Evolutionary conservation across 345 rosid species (phyloP), one percentile per base, ranked within the genome.

Genomic region (Combretum micranthum): DNA sequence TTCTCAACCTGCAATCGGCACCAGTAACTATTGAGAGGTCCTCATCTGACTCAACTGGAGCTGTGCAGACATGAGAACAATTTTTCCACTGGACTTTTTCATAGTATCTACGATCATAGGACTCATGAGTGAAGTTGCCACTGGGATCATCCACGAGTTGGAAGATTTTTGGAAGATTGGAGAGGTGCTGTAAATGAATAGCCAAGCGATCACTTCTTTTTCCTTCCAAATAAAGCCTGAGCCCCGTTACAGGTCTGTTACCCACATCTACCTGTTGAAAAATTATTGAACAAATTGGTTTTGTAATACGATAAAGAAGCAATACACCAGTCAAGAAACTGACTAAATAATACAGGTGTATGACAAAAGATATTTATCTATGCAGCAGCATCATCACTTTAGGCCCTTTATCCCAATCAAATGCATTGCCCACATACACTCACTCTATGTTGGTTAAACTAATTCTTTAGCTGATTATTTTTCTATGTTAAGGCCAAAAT

Each of bases 1-100:
- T 80, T 89, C 72, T 85, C 94, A n/a, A 89, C 97, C 42, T 76
- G 82, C 47, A 89, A 73, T 63, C 80, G 96, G 97, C 99, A 49
- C 99, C 99, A 0, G 92, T 93, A 53, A 93, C 94, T 20, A 93
- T 73, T 0, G 84, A 79, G 39, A 81, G 83, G 63, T 87, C 91
- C 59, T 89, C 92, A 1, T 85, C 81, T 18, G 89, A 72, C 69
- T 93, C 99, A 2, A 93, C 78, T 0, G 96, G 97, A 46, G 86
- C 89, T 5, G 99, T 93, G 72, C 97, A 93, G 57, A 89, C 90
- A 43, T 85, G 97, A 37, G 97, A 89, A 72, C 82, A 93, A 74
- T 87, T 80, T 77, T 87, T 93, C 96, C 96, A 93, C 63, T 82
- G 81, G 55, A 93, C 92, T 82, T 77, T 93, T 86, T 93, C 97